These are phyloP conservation scores for Durusdinium trenchii DNA, from an alignment of 73 alveolate species.

Conservation along the genomic window DNA sequence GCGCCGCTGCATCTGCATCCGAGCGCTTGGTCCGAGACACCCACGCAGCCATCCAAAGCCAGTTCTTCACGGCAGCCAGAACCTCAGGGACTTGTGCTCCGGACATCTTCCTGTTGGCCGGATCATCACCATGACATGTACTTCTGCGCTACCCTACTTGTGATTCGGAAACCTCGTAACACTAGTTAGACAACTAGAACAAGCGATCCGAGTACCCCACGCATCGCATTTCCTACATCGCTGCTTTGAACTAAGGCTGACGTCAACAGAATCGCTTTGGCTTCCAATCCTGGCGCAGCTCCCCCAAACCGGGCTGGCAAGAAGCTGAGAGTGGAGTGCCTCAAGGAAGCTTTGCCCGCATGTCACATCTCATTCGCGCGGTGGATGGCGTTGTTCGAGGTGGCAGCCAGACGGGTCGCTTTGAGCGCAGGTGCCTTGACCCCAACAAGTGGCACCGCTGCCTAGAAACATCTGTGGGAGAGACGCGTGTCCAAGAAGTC, in stretches of 20 bases:
- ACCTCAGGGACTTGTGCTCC: background rate
- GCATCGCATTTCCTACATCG: too few species aligned
- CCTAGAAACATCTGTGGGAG: background rate
- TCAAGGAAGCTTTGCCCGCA: background rate
- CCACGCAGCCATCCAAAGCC: background rate
- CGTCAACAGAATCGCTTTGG: background rate
- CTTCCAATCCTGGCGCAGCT: background rate
- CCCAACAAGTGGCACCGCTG: background rate
- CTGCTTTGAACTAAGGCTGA: too few species aligned
- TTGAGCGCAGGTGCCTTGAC: constrained; percentile 2
- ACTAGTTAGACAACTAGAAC: too few species aligned
- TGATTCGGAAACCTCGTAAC: too few species aligned
- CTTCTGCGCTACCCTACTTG: background rate
- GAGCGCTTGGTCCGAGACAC: constrained; percentile 6
- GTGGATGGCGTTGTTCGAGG: background rate
- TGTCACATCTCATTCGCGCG: background rate
- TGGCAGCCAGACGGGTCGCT: constrained; percentile 1
- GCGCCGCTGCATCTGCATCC: background rate
- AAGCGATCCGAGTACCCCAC: too few species aligned
- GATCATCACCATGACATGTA: background rate
- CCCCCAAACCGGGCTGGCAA: background rate
- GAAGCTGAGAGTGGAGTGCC: background rate
- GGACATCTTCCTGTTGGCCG: background rate
- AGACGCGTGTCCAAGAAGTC: background rate
- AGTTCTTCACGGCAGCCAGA: background rate